A percentile compares a stretch with the other conserved stretches of the same genome.
Evolutionary conservation across 176 grass and related monocot species (phyloP).

Genomic region (Zoysia japonica): DNA sequence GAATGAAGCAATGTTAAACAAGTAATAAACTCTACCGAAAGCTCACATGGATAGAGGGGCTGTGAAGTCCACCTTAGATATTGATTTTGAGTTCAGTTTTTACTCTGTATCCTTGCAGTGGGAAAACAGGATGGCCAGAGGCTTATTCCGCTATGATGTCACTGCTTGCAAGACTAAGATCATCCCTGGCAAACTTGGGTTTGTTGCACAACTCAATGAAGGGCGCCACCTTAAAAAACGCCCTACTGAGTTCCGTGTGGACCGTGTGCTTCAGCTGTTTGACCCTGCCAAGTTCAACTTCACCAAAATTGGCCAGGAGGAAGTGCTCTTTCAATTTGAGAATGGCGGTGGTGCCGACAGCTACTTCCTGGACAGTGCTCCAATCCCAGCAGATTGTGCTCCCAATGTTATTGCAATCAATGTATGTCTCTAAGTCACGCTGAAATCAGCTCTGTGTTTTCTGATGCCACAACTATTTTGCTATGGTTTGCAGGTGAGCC

Average conservation of each 20-base stretch:
- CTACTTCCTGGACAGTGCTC: conserved; percentile 42
- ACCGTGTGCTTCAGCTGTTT: conserved; percentile 82
- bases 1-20: background rate
- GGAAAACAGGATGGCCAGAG: conserved; percentile 77
- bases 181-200: conserved; percentile 80
- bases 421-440: conserved; percentile 45
- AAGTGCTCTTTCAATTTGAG: conserved; percentile 77
- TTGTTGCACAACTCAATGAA: conserved; percentile 95
- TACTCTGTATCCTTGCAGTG: conserved; percentile 53
- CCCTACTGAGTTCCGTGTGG: conserved; percentile 86
- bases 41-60: background rate
- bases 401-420: conserved; percentile 68
- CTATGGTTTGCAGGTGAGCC: conserved; percentile 70
- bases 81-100: conserved; percentile 12
- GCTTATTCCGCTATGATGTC: conserved; percentile 95
- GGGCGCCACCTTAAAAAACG: conserved; percentile 98
- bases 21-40: background rate
- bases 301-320: conserved; percentile 83
- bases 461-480: conserved; percentile 17
- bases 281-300: conserved; percentile 87
- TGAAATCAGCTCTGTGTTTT: conserved; percentile 9
- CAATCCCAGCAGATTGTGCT: conserved; percentile 31
- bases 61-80: background rate
- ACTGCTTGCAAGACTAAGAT: conserved; percentile 95
- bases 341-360: conserved; percentile 38